Conservation (phyloP, 169 alveolate species). For the Perkinsus olseni region DNA sequence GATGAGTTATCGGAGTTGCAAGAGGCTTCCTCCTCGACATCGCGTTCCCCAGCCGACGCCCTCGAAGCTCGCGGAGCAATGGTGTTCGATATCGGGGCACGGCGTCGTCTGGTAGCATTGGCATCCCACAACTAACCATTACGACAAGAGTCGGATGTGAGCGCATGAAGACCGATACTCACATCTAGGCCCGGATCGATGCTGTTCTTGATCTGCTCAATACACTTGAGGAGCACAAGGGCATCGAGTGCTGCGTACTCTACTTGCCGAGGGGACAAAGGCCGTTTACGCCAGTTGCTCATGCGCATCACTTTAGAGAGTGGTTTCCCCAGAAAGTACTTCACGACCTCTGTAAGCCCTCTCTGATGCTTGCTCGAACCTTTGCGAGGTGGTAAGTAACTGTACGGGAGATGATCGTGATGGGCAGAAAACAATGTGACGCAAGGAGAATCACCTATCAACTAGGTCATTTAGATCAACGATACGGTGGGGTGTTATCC, state of each 20-base stretch:
- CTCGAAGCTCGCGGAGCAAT: neutral
- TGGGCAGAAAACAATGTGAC: neutral
- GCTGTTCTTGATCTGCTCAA: neutral
- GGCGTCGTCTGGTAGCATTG: neutral
- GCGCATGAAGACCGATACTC: neutral
- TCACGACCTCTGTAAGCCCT: neutral
- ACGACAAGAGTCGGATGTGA: neutral
- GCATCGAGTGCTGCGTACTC: neutral
- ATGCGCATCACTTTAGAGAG: neutral
- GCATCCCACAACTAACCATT: neutral
- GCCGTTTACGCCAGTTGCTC: neutral
- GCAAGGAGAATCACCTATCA: neutral
- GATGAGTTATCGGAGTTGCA: neutral
- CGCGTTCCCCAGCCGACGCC: neutral
- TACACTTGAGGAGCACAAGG: neutral
- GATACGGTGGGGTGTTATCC: neutral
- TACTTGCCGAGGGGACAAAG: neutral
- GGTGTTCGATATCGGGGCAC: neutral
- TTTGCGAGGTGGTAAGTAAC: neutral
- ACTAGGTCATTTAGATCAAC: neutral
- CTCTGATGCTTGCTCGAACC: neutral
- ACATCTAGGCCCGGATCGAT: neutral
- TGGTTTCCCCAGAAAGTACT: neutral
- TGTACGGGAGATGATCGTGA: neutral
- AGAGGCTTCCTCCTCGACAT: neutral